Evolutionary conservation across 768 basidiomycete species (phyloP), one percentile per base, ranked within the genome.

Genomic region (Xerocomellus dryophilus): DNA sequence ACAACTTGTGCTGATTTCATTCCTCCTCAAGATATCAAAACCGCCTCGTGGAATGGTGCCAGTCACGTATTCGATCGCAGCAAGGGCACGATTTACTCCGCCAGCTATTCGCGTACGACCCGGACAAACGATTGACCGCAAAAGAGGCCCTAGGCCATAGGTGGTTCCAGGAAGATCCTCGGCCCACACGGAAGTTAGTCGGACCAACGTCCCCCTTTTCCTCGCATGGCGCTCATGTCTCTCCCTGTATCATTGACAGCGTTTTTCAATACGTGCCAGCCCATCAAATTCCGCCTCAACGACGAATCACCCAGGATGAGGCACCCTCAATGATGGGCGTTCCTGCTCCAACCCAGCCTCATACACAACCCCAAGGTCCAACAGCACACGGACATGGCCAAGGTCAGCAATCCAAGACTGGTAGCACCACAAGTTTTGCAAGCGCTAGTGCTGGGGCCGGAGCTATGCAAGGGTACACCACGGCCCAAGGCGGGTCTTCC

Each of bases 101-200:
- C 12, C 79, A 83, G 54, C 77, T 98, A 35, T 96, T 99, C 68
- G 81, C 81, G 10, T 98, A 94, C 73, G 92, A 98, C 70, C 96
- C 96, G 1, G 88, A 90, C 62, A 83, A 78, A 56, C 78, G 97
- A 31, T 79, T 98, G 39, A 93, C 86, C 0, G 93, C 94, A 1
- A 79, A 81, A 59, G 84, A 90, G 55, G 89, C 93, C 0, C 74
- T 99, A 2, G 76, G 76, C 18, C 95, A 98, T 69, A 81, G 81
- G 58, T 99, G 95, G 93, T 99, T 98, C 70, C 79, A 81, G 21
- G 93, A 96, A 66, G 95, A 95, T 8, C 93, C 93, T 9, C 79
- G 78, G 41, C 91, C 95, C 3, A 89, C 88, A 17, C 78, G 77
- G 67, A 93, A 96, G 95, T 97, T 59, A 60, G 89, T 77, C 17